Evolutionary conservation across 2,329 filamentous ascomycete species (phyloP).

Genomic region (Lasiodiplodia hormozganensis): DNA sequence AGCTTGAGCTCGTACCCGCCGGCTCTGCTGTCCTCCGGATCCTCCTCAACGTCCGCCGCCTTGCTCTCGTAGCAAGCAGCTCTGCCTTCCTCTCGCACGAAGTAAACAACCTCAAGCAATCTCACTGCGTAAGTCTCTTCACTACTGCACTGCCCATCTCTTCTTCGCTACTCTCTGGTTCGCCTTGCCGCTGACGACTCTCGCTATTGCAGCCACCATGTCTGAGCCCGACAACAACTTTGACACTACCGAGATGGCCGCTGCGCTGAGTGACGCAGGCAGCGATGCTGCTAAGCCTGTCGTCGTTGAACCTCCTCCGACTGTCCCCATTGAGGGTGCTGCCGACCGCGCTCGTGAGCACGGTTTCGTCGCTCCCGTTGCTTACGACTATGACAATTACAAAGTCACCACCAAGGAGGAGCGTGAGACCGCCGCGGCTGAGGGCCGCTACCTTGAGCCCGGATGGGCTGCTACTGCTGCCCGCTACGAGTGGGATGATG

Average conservation of each 20-base stretch:
- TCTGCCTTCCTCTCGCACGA: neutral
- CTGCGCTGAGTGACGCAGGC: constrained; percentile 34
- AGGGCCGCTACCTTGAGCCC: constrained; percentile 21
- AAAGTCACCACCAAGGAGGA: constrained; percentile 32
- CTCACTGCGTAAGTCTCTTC: neutral
- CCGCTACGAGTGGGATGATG: constrained; percentile 84
- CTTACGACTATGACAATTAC: constrained; percentile 58
- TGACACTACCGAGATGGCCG: constrained; percentile 33
- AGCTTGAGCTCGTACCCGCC: neutral
- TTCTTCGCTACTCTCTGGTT: neutral
- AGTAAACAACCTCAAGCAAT: neutral
- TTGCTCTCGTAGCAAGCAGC: neutral
- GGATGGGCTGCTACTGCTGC: constrained; percentile 63
- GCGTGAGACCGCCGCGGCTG: constrained; percentile 33
- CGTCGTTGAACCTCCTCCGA: constrained; percentile 35
- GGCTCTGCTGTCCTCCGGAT: neutral
- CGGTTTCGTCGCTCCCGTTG: constrained; percentile 57
- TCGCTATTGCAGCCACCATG: constrained; percentile 6
- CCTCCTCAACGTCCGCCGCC: neutral
- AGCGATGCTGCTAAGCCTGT: constrained; percentile 36
- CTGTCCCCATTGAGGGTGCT: constrained; percentile 18
- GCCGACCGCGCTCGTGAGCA: constrained; percentile 29
- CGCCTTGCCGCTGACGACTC: neutral
- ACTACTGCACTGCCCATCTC: neutral
- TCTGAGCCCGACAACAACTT: constrained; percentile 22